These are phyloP conservation scores for Pseudopithomyces chartarum DNA, from an alignment of 2,329 filamentous ascomycete genomes.

Conservation along the genomic window DNA sequence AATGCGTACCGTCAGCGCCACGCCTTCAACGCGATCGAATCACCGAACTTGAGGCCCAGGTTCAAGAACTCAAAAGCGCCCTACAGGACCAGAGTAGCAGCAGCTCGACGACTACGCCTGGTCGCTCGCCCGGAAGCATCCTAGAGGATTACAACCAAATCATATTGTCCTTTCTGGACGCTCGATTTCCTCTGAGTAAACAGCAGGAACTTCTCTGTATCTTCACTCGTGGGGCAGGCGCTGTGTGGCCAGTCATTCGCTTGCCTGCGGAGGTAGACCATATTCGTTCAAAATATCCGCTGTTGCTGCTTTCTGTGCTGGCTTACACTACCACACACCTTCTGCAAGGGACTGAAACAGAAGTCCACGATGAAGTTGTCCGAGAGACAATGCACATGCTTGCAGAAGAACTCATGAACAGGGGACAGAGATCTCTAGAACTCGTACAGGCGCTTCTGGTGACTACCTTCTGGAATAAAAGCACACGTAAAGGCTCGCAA, in stretches of 20 bases:
- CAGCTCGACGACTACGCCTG: conserved; percentile 13
- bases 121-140: conserved; percentile 21
- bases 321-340: conserved; percentile 25
- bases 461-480: conserved; percentile 29
- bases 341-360: conserved; percentile 22
- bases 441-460: conserved; percentile 35
- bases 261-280: conserved; percentile 15
- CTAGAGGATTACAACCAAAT: conserved; percentile 20
- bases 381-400: conserved; percentile 27
- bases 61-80: conserved; percentile 24
- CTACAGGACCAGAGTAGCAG: conserved; percentile 23
- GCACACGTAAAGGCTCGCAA: conserved; percentile 21
- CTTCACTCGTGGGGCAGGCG: conserved; percentile 20
- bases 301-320: conserved; percentile 27
- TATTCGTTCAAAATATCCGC: conserved; percentile 27
- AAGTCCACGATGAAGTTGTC: conserved; percentile 31
- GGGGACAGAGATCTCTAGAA: conserved; percentile 30
- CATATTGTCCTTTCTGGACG: conserved; percentile 27
- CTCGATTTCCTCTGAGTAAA: conserved; percentile 22
- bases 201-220: conserved; percentile 26
- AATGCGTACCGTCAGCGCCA: conserved; percentile 30
- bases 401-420: conserved; percentile 26
- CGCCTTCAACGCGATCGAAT: conserved; percentile 35
- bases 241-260: conserved; percentile 27
- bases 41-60: conserved; percentile 30